phyloP scores from a whole-genome alignment of 345 rosid species.

The Corchorus capsularis region DNA sequence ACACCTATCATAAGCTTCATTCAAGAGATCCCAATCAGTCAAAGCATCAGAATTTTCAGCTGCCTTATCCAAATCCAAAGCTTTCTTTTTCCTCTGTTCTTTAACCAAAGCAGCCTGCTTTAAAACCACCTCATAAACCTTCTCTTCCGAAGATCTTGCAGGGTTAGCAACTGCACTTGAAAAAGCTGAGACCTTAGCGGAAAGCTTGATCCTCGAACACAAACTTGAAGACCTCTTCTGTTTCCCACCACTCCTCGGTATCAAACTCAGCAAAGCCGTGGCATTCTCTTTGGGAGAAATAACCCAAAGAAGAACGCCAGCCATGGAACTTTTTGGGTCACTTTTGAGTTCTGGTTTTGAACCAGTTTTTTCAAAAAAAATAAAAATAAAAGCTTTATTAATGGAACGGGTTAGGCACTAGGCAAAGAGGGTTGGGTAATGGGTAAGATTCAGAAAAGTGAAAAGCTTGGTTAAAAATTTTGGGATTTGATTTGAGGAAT shows the following conservation, averaged over 20 bases:
- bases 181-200: conserved; percentile 26
- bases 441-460: background rate
- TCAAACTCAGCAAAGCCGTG: conserved; percentile 26
- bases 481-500: background rate
- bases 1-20: conserved; percentile 52
- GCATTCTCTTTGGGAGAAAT: conserved; percentile 45
- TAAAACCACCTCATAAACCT: conserved; percentile 54
- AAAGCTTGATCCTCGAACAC: conserved; percentile 16
- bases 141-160: conserved; percentile 46
- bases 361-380: background rate
- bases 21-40: conserved; percentile 38
- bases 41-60: conserved; percentile 27
- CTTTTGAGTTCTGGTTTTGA: background rate
- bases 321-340: conserved; percentile 22
- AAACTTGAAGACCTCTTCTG: conserved; percentile 15
- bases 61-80: conserved; percentile 16
- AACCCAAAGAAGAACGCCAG: conserved; percentile 47
- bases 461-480: background rate
- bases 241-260: conserved; percentile 16
- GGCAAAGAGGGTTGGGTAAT: background rate
- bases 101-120: conserved; percentile 57
- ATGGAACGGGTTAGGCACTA: background rate
- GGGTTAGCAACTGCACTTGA: conserved; percentile 38
- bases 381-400: background rate
- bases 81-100: conserved; percentile 28